phyloP scores from a whole-genome alignment of 2,329 filamentous ascomycete genomes.

The Exophiala sp. region DNA sequence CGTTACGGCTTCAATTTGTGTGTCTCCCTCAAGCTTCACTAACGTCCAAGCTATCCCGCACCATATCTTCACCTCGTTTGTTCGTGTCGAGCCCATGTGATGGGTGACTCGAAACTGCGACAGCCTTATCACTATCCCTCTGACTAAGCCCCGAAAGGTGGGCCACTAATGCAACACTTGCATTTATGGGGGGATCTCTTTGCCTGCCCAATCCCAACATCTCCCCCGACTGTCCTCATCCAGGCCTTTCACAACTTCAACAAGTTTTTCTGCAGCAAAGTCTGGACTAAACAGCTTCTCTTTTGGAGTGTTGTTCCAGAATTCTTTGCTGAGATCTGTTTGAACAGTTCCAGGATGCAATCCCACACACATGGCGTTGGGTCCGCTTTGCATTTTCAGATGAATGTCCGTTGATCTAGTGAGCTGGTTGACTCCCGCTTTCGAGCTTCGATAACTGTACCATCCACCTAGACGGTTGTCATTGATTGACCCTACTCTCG shows the following conservation, averaged over 20 bases:
- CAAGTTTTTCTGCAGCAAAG: conserved; percentile 62
- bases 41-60: neutral
- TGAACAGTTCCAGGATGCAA: conserved; percentile 79
- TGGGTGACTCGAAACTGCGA: neutral
- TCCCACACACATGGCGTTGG: conserved; percentile 63
- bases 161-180: too few relatives aligned
- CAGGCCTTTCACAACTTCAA: conserved; percentile 54
- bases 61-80: neutral
- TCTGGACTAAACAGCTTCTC: conserved; percentile 65
- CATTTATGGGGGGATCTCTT: conserved; percentile 24
- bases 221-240: conserved; percentile 51
- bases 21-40: too few relatives aligned
- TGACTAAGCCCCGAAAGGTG: neutral
- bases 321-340: conserved; percentile 68
- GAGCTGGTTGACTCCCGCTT: conserved; percentile 69
- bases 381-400: conserved; percentile 55
- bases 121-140: neutral
- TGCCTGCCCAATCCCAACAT: conserved; percentile 28
- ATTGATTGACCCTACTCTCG: conserved; percentile 69
- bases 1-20: too few relatives aligned
- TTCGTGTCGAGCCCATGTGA: neutral
- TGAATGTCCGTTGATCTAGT: conserved; percentile 69
- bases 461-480: conserved; percentile 74
- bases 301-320: conserved; percentile 62
- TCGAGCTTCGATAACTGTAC: conserved; percentile 77